Evolutionary conservation across 2,329 filamentous ascomycete species (phyloP).

Genomic region (Penicillium paneum): DNA sequence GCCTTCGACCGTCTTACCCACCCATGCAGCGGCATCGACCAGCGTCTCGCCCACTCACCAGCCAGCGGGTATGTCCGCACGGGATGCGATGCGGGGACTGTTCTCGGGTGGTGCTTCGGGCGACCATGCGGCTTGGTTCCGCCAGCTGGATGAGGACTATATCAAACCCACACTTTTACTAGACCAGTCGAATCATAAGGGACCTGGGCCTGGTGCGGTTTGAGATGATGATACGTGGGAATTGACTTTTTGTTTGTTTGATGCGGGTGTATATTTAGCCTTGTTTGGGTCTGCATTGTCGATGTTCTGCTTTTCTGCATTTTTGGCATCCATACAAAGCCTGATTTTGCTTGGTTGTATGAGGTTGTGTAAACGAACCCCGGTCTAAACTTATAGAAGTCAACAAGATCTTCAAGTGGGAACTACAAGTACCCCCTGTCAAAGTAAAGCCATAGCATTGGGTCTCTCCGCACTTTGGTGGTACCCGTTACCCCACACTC

Average conservation of each 20-base stretch:
- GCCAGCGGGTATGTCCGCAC: conserved; percentile 59
- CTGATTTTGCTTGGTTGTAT: background rate
- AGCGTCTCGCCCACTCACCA: conserved; percentile 32
- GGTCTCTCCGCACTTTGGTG: background rate
- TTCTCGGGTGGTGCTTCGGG: conserved; percentile 69
- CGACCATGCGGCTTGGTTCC: conserved; percentile 85
- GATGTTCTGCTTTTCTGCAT: conserved; percentile 6
- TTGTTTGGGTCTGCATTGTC: conserved; percentile 6
- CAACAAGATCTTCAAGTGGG: background rate
- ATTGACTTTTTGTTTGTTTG: conserved; percentile 8
- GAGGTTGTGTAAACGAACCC: background rate
- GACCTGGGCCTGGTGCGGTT: conserved; percentile 37
- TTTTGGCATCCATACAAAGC: background rate
- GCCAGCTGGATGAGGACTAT: conserved; percentile 90
- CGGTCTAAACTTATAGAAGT: background rate
- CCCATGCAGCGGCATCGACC: conserved; percentile 18
- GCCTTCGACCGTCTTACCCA: conserved; percentile 18
- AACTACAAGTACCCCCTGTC: background rate
- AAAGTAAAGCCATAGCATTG: background rate
- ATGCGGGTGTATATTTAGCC: conserved; percentile 26
- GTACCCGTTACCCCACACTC: background rate
- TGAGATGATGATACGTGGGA: conserved; percentile 20
- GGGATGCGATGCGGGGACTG: conserved; percentile 74
- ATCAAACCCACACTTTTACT: conserved; percentile 89
- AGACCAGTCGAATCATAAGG: conserved; percentile 58